These are phyloP conservation scores for Tricholoma hemisulphureum DNA, from an alignment of 768 basidiomycete species.

Conservation along the genomic window DNA sequence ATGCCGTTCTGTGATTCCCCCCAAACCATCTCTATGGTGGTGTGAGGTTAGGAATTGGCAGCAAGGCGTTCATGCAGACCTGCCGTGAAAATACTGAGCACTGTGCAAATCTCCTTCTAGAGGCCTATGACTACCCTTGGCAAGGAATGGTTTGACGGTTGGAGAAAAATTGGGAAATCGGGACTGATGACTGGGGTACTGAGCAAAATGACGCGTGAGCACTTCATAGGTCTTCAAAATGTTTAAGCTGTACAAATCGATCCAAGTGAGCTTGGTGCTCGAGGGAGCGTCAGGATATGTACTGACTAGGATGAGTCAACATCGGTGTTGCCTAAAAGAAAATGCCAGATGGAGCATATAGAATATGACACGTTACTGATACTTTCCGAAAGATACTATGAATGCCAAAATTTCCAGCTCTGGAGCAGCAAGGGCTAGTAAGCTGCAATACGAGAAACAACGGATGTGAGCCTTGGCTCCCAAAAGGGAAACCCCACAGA, in stretches of 20 bases:
- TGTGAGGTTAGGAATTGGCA: background rate
- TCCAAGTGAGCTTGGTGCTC: background rate
- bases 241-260: conserved; percentile 50
- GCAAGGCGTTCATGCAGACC: conserved; percentile 36
- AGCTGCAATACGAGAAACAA: conserved; percentile 33
- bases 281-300: background rate
- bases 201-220: conserved; percentile 55
- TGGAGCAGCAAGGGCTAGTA: conserved; percentile 79
- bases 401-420: conserved; percentile 80
- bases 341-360: background rate
- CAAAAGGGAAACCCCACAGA: conserved; percentile 28
- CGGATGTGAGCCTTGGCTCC: background rate
- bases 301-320: conserved; percentile 59
- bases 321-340: conserved; percentile 75
- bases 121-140: conserved; percentile 61
- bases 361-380: background rate
- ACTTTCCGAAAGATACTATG: conserved; percentile 71
- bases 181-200: conserved; percentile 48
- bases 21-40: conserved; percentile 62
- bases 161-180: conserved; percentile 66
- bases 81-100: conserved; percentile 85
- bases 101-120: conserved; percentile 69
- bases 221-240: conserved; percentile 74
- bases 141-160: conserved; percentile 56
- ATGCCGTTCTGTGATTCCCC: conserved; percentile 58